Evolutionary conservation across 306 rosid genomes (phyloP).

Genomic region (Acacia confusa): DNA sequence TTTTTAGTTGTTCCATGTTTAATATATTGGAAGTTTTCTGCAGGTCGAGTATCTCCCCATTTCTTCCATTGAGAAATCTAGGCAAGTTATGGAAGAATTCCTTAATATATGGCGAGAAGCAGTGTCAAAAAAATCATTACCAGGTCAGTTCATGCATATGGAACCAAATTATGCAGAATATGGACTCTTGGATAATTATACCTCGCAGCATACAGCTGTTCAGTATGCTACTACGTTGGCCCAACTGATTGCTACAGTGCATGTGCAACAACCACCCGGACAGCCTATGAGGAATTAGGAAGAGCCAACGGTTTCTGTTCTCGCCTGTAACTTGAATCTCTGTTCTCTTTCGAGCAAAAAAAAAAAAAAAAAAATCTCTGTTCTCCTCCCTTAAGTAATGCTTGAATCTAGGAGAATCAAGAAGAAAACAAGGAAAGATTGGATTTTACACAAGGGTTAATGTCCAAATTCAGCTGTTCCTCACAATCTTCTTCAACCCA

Average conservation of each 20-base stretch:
- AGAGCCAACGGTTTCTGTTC: not conserved
- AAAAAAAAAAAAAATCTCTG: too few species aligned
- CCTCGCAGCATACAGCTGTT: conserved; percentile 82
- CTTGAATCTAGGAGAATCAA: not conserved
- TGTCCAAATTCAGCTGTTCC: not conserved
- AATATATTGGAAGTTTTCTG: conserved; percentile 17
- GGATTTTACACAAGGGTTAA: not conserved
- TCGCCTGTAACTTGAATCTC: conserved; percentile 15
- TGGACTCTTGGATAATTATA: conserved; percentile 70
- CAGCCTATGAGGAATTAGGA: conserved; percentile 62
- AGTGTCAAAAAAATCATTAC: conserved; percentile 73
- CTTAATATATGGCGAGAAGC: conserved; percentile 69
- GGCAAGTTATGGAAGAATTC: conserved; percentile 79
- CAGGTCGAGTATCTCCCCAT: conserved; percentile 88
- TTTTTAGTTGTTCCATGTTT: not conserved
- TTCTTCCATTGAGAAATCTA: conserved; percentile 75
- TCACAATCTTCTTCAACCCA: not conserved
- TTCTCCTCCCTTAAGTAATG: not conserved
- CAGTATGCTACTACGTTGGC: conserved; percentile 81
- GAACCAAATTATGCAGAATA: conserved; percentile 75
- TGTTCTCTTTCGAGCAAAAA: too few species aligned
- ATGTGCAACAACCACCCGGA: conserved; percentile 60
- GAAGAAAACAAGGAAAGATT: not conserved
- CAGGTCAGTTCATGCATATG: conserved; percentile 79
- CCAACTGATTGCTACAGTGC: conserved; percentile 74